These are phyloP conservation scores for Cardamine resedifolia DNA, from an alignment of 345 rosid genomes.

Conservation along the genomic window DNA sequence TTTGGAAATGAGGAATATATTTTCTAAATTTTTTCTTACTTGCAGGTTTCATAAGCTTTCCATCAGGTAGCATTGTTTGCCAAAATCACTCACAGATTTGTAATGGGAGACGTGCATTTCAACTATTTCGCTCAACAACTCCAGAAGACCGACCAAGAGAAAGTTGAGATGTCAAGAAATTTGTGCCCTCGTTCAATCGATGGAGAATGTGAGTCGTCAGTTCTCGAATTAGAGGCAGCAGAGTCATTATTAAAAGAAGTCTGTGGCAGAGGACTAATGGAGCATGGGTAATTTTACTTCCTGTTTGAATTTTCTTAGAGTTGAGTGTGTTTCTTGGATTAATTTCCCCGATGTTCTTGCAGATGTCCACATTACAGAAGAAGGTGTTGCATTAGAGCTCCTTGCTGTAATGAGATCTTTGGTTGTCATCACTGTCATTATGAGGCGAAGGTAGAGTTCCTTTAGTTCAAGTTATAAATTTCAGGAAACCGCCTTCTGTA, in stretches of 20 bases:
- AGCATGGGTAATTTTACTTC: conserved; percentile 56
- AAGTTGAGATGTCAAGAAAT: conserved; percentile 14
- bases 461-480: background rate
- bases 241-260: conserved; percentile 31
- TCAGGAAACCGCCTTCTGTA: conserved; percentile 1
- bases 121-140: conserved; percentile 26
- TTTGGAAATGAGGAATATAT: conserved; percentile 30
- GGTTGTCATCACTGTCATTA: conserved; percentile 92
- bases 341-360: conserved; percentile 21
- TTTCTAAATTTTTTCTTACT: conserved; percentile 45
- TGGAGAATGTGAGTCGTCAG: conserved; percentile 24
- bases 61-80: conserved; percentile 43
- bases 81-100: conserved; percentile 33
- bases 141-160: conserved; percentile 25
- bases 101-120: conserved; percentile 44
- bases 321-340: background rate
- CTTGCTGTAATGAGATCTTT: conserved; percentile 80
- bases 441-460: conserved; percentile 52
- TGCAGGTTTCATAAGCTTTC: conserved; percentile 61
- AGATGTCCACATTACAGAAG: conserved; percentile 74
- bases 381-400: conserved; percentile 79
- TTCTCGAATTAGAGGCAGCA: conserved; percentile 17
- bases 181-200: conserved; percentile 22
- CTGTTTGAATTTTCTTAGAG: background rate
- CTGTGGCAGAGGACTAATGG: conserved; percentile 56